Conservation (phyloP, 352 stramenopile genomes). For the Globisporangium cederbergense region DNA sequence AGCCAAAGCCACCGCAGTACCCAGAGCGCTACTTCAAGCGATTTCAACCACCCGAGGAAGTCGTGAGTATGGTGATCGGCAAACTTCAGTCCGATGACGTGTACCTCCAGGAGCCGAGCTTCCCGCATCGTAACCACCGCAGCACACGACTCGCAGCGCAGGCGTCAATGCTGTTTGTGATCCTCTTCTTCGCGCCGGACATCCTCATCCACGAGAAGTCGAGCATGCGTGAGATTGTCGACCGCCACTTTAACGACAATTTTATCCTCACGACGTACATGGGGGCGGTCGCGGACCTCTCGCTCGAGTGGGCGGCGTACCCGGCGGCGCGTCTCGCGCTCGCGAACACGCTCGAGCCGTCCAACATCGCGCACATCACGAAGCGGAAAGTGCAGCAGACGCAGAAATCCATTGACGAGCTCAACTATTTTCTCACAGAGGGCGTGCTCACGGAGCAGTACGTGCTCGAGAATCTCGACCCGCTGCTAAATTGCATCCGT, state of each 20-base stretch:
- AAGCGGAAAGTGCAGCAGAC: constrained; percentile 87
- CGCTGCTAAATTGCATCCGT: constrained; percentile 89
- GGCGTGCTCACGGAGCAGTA: constrained; percentile 92
- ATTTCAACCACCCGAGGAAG: constrained; percentile 82
- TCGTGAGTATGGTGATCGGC: constrained; percentile 92
- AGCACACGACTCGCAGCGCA: constrained; percentile 89
- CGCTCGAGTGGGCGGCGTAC: constrained; percentile 91
- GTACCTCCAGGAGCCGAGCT: constrained; percentile 90
- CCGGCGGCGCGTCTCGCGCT: constrained; percentile 87
- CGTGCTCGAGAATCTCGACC: constrained; percentile 90
- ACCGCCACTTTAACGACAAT: constrained; percentile 96
- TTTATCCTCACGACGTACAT: constrained; percentile 96
- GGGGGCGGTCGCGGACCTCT: constrained; percentile 91
- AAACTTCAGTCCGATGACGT: constrained; percentile 94
- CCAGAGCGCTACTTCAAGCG: constrained; percentile 87
- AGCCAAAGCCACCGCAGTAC: constrained; percentile 85
- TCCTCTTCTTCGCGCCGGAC: constrained; percentile 92
- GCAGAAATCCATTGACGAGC: constrained; percentile 80
- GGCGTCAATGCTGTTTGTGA: constrained; percentile 94
- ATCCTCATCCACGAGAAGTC: constrained; percentile 90
- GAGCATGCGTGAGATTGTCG: constrained; percentile 93
- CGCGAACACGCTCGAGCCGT: constrained; percentile 81
- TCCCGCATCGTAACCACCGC: constrained; percentile 91
- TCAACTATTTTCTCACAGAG: constrained; percentile 91
- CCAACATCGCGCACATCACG: constrained; percentile 88